Evolutionary conservation across 2,329 filamentous ascomycete genomes (phyloP).

Genomic region (Sporothrix mexicana): DNA sequence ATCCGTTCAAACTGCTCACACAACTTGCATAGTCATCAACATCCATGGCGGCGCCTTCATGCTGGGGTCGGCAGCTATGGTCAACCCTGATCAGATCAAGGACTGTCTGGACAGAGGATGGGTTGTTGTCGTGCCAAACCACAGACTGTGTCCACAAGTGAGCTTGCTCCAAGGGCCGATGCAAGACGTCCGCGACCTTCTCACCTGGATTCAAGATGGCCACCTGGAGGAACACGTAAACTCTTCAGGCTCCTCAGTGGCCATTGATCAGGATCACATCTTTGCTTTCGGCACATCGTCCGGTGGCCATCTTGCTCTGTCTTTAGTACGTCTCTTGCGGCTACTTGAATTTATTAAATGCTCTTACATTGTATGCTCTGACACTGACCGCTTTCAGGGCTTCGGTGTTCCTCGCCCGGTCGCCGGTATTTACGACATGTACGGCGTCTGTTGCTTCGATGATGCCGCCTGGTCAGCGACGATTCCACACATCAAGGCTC

Average conservation of each 20-base stretch:
- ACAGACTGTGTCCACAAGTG: conserved; percentile 1
- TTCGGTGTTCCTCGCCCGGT: background rate
- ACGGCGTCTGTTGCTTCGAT: background rate
- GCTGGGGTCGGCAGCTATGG: background rate
- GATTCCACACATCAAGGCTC: background rate
- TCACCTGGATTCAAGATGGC: background rate
- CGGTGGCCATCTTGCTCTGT: background rate
- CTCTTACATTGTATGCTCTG: too few relatives aligned
- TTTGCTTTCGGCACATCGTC: conserved; percentile 14
- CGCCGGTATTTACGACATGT: conserved; percentile 11
- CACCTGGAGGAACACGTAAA: background rate
- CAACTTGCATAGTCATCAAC: background rate
- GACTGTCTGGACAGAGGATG: background rate
- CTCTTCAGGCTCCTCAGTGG: background rate
- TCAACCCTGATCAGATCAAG: background rate
- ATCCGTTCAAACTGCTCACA: background rate
- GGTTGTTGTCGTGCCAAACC: background rate
- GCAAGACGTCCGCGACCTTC: background rate
- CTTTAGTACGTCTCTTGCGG: too few relatives aligned
- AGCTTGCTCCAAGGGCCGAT: conserved; percentile 1
- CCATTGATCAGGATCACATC: background rate
- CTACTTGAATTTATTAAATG: too few relatives aligned
- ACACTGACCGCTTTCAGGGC: background rate
- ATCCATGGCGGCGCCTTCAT: conserved; percentile 14
- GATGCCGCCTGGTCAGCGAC: background rate